A percentile compares a stretch with the other conserved stretches of the same genome.
Conservation (phyloP, 352 stramenopile species). For the Phytopythium chamaehyphon region DNA sequence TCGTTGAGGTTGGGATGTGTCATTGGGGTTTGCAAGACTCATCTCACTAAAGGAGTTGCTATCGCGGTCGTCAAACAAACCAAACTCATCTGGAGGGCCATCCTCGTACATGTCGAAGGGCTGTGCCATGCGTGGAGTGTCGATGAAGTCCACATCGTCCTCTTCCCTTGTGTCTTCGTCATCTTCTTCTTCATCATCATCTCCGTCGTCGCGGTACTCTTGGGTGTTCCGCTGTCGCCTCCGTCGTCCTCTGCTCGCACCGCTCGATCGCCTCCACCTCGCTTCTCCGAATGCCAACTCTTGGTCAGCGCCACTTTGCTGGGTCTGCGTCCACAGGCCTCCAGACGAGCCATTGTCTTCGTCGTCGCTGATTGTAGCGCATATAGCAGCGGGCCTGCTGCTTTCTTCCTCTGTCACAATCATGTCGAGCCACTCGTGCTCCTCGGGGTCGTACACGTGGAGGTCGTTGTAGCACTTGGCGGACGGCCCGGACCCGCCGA, state of each 20-base stretch:
- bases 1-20: constrained; percentile 34
- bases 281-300: background rate
- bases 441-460: constrained; percentile 86
- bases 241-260: constrained; percentile 11
- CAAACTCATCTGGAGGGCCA: constrained; percentile 19
- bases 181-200: constrained; percentile 31
- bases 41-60: constrained; percentile 14
- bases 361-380: background rate
- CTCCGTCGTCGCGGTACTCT: constrained; percentile 40
- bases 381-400: background rate
- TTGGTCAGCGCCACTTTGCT: background rate
- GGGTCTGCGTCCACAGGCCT: background rate
- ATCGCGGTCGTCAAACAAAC: constrained; percentile 6
- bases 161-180: constrained; percentile 17
- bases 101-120: constrained; percentile 7
- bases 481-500: constrained; percentile 91
- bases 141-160: constrained; percentile 12
- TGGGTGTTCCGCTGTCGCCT: constrained; percentile 14
- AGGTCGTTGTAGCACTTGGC: constrained; percentile 96
- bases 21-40: constrained; percentile 55
- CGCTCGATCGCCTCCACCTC: constrained; percentile 1
- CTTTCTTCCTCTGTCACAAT: constrained; percentile 20
- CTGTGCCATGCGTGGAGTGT: constrained; percentile 1
- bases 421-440: constrained; percentile 61
- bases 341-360: constrained; percentile 1